Evolutionary conservation across 129 eudicot species (phyloP).

Genomic region (Kitagawia praeruptora): DNA sequence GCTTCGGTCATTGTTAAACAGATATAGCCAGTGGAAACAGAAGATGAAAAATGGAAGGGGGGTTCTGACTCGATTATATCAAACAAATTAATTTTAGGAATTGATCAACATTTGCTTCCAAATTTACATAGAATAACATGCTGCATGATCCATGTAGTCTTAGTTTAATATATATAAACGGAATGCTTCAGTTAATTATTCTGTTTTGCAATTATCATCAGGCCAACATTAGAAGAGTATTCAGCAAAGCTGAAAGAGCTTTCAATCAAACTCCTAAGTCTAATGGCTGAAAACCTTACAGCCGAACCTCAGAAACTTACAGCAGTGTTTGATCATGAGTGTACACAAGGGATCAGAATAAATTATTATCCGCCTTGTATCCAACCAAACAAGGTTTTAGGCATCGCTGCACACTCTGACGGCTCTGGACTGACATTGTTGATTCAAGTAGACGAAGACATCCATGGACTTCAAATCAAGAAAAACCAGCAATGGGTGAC

Average conservation of each 20-base stretch:
- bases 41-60: too few species aligned
- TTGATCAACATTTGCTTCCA: too few species aligned
- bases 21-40: too few species aligned
- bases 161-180: too few species aligned
- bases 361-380: conserved; percentile 5
- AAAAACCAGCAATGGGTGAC: neutral
- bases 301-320: neutral
- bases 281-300: neutral
- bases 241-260: neutral
- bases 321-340: neutral
- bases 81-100: too few species aligned
- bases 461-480: neutral
- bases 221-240: conserved; percentile 4
- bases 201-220: neutral
- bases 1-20: too few species aligned
- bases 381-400: conserved; percentile 2
- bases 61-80: too few species aligned
- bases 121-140: too few species aligned
- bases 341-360: neutral
- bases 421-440: neutral
- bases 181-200: too few species aligned
- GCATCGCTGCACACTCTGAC: conserved; percentile 7
- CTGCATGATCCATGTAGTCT: too few species aligned
- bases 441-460: neutral
- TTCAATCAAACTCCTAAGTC: neutral